These are phyloP conservation scores for Spiraea crenata DNA, from an alignment of 331 rosid genomes.

Conservation along the genomic window DNA sequence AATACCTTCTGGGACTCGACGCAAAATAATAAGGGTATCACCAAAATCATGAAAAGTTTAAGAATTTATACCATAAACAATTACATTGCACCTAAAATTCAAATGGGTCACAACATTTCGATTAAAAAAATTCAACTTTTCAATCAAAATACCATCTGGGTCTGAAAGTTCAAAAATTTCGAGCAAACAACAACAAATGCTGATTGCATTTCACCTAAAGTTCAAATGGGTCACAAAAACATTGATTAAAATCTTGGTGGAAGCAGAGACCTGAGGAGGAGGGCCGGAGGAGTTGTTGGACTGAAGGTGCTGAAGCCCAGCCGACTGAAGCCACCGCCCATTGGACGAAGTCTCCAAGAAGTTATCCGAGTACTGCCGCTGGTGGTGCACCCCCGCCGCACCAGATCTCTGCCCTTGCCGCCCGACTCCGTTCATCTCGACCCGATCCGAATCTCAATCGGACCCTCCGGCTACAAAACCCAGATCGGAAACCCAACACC, in stretches of 20 bases:
- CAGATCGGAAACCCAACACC: constrained; percentile 30
- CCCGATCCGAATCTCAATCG: constrained; percentile 21
- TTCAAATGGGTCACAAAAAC: too few relatives aligned
- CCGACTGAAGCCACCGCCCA: constrained; percentile 87
- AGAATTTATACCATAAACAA: background rate
- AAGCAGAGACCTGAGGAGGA: constrained; percentile 34
- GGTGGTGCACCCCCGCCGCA: constrained; percentile 73
- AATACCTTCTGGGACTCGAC: background rate
- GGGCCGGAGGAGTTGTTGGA: constrained; percentile 45
- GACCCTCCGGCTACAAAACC: constrained; percentile 8
- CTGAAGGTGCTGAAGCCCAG: constrained; percentile 91
- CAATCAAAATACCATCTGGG: too few relatives aligned
- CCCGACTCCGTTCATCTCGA: constrained; percentile 75
- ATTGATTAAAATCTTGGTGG: too few relatives aligned
- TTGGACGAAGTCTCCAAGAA: constrained; percentile 75
- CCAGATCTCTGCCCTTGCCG: constrained; percentile 93
- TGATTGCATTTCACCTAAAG: too few relatives aligned
- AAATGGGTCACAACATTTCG: background rate
- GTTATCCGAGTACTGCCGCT: constrained; percentile 86
- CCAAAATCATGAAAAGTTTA: background rate
- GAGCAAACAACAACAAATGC: too few relatives aligned
- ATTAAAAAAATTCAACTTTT: background rate
- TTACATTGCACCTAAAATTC: constrained; percentile 5
- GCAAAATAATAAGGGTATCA: background rate
- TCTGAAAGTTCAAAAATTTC: too few relatives aligned